These are phyloP conservation scores for Aciculosporium take DNA, from an alignment of 2,329 filamentous ascomycete genomes.

Conservation along the genomic window DNA sequence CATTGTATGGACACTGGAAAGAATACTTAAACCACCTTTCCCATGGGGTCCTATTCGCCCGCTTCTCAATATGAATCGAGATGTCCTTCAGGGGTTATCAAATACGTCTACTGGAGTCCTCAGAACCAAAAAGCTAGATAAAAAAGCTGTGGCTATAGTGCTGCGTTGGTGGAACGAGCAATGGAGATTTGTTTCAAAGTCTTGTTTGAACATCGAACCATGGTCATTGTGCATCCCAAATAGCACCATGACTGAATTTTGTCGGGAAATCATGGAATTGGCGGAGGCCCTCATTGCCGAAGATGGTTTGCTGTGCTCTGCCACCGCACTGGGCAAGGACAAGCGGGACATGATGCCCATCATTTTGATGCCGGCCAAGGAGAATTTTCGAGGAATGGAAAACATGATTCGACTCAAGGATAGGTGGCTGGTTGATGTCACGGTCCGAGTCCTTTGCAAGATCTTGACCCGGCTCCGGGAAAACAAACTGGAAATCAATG, in stretches of 20 bases:
- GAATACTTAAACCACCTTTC: slow-evolving; percentile 19
- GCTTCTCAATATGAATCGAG: slow-evolving; percentile 41
- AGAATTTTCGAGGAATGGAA: slow-evolving; percentile 52
- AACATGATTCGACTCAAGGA: slow-evolving; percentile 88
- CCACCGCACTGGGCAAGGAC: slow-evolving; percentile 25
- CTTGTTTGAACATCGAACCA: slow-evolving; percentile 67
- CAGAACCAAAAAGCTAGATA: slow-evolving; percentile 39
- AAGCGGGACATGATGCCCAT: slow-evolving; percentile 25
- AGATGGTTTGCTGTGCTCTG: slow-evolving; percentile 68
- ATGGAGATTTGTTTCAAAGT: slow-evolving; percentile 68
- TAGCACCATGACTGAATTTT: slow-evolving; percentile 75
- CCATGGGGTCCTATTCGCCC: slow-evolving; percentile 45
- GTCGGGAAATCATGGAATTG: slow-evolving; percentile 87
- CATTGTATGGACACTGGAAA: slow-evolving; percentile 29
- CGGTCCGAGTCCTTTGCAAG: slow-evolving; percentile 71
- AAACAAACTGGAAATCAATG: slow-evolving; percentile 55
- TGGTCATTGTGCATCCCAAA: slow-evolving; percentile 74
- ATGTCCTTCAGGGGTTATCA: slow-evolving; percentile 41
- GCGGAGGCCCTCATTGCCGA: slow-evolving; percentile 75
- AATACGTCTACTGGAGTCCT: slow-evolving; percentile 42
- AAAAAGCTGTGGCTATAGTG: slow-evolving; percentile 50
- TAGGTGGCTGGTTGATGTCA: slow-evolving; percentile 66
- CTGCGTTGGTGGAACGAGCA: slow-evolving; percentile 70
- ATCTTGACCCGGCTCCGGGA: slow-evolving; percentile 71
- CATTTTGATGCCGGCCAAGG: slow-evolving; percentile 25